A percentile compares a stretch with the other conserved stretches of the same genome.
These are phyloP conservation scores for Pyrenophora teres DNA, from an alignment of 2,329 filamentous ascomycete species.

Conservation along the genomic window DNA sequence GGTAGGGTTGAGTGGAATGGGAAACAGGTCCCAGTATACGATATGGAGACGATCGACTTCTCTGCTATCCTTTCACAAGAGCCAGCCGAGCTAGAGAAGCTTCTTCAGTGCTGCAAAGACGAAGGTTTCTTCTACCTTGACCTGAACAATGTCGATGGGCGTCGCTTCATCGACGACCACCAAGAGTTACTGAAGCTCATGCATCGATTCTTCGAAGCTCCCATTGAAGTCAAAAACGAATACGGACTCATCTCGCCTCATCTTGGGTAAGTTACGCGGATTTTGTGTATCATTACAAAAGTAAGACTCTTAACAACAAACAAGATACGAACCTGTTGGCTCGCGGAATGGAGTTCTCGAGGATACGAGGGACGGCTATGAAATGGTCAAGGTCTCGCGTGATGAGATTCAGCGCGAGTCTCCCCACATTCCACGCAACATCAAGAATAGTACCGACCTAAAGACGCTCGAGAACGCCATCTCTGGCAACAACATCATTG, in stretches of 20 bases:
- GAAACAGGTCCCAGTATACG: constrained; percentile 36
- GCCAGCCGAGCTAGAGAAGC: constrained; percentile 58
- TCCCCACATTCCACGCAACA: constrained; percentile 27
- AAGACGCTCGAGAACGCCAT: constrained; percentile 35
- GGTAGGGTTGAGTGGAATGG: constrained; percentile 40
- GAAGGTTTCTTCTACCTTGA: constrained; percentile 64
- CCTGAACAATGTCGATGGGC: constrained; percentile 58
- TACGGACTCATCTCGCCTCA: constrained; percentile 60
- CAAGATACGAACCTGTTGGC: constrained; percentile 31
- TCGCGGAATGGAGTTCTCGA: constrained; percentile 37
- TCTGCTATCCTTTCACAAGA: constrained; percentile 59
- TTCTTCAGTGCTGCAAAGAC: constrained; percentile 56
- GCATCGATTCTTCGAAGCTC: constrained; percentile 60
- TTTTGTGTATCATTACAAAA: neutral
- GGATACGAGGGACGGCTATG: constrained; percentile 38
- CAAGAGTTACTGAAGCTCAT: constrained; percentile 60
- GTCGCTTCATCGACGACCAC: constrained; percentile 58
- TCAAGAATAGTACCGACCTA: constrained; percentile 39
- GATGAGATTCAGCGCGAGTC: constrained; percentile 39
- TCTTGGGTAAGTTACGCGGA: constrained; percentile 52
- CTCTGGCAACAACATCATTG: constrained; percentile 36
- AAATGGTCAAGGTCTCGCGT: constrained; percentile 42
- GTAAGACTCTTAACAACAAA: neutral
- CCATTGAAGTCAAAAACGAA: constrained; percentile 62
- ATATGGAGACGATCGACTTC: constrained; percentile 57